Evolutionary conservation across 352 stramenopile species (phyloP).

Genomic region (Globisporangium orthogonon): DNA sequence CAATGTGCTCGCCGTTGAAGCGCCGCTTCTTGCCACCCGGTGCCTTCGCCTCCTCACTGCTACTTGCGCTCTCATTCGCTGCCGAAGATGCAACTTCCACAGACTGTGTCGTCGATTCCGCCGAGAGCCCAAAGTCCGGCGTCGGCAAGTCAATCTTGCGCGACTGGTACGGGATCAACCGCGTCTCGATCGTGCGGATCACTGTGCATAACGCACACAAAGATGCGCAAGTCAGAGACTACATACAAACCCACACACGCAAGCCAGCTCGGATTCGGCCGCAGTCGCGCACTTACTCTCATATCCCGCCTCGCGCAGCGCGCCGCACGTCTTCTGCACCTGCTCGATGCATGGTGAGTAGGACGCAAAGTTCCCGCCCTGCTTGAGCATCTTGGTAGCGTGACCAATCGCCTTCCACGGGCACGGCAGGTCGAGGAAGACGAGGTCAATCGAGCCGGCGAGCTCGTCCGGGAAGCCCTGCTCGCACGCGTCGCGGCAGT

Average conservation of each 20-base stretch:
- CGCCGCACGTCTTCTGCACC: constrained; percentile 89
- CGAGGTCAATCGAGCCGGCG: constrained; percentile 83
- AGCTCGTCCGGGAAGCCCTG: constrained; percentile 75
- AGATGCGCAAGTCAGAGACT: constrained; percentile 3
- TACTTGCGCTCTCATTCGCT: constrained; percentile 13
- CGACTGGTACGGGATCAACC: constrained; percentile 80
- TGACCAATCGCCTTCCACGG: constrained; percentile 95
- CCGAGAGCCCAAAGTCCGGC: constrained; percentile 60
- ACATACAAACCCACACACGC: background rate
- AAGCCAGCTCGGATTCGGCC: background rate
- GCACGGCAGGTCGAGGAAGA: constrained; percentile 98
- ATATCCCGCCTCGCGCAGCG: constrained; percentile 70
- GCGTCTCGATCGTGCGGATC: constrained; percentile 91
- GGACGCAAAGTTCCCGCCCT: constrained; percentile 89
- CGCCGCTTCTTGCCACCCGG: constrained; percentile 41
- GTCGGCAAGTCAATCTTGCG: constrained; percentile 60
- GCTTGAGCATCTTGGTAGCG: constrained; percentile 90
- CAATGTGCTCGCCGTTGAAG: constrained; percentile 51
- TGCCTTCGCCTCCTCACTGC: constrained; percentile 13
- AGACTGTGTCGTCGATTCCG: background rate
- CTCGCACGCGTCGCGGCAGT: constrained; percentile 94
- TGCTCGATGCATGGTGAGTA: constrained; percentile 99
- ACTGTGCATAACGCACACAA: constrained; percentile 25
- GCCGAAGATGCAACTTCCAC: constrained; percentile 11
- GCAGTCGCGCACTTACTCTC: constrained; percentile 43